Evolutionary conservation across 2,329 filamentous ascomycete genomes (phyloP), one percentile per base, ranked within the genome.

Genomic region (Cercospora zeae-maydis): DNA sequence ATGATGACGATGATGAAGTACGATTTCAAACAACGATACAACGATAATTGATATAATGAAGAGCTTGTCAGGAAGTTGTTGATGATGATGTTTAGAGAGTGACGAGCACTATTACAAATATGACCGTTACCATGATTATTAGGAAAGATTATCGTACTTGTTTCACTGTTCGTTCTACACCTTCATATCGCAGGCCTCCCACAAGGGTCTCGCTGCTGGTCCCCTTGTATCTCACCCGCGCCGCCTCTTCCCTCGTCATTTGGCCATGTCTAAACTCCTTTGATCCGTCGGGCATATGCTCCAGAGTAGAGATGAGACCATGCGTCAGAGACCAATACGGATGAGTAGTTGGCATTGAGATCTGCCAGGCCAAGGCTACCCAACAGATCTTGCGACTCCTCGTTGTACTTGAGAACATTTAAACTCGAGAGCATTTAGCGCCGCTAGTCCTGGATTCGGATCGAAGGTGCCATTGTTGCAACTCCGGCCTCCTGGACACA

Each of bases 401-500:
- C 30, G 36, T 13, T 31, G 36, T 57, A 45, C 36, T 24, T 31
- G 11, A 31, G 13, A 13, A 36, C 54, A n/a, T 42, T 57, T 2
- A 45, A n/a, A 45, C 36, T 24, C 19, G 11, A 31, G 13, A 13
- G 54, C 54, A n/a, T 42, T 57, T 2, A 45, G 16, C 33, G 52
- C 37, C 14, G 24, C 42, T 33, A 27, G 8, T 31, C 33, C 19
- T 45, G 21, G 30, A 34, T 52, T 49, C 45, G 27, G 14, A 27
- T 36, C 56, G 21, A 9, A 64, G 59, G 33, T 56, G 68, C 47
- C 36, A 7, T 59, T 59, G 2, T 36, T 62, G 56, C 71, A 74
- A 21, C 42, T 27, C 10, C 63, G 39, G 6, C 64, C 63, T 3
- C 60, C 21, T 3, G 68, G 72, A 51, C 73, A 75, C 67, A 70